These are phyloP conservation scores for Podospora pseudoanserina DNA, from an alignment of 495 filamentous ascomycete species.

Conservation along the genomic window DNA sequence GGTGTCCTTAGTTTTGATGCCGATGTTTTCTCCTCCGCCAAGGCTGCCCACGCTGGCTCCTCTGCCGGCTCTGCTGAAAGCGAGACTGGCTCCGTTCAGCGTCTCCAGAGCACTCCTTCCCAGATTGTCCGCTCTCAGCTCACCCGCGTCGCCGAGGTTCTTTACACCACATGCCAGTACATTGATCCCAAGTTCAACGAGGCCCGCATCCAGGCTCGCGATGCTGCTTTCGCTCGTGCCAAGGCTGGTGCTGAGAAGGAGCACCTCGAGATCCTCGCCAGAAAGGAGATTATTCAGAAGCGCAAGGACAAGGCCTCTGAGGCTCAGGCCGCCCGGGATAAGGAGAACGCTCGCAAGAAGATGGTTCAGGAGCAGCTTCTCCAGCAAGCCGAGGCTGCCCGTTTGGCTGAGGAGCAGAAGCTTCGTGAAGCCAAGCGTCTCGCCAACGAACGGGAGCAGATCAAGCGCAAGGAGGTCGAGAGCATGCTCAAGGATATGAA, in stretches of 20 bases:
- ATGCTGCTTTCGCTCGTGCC: slow-evolving; percentile 73
- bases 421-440: slow-evolving; percentile 86
- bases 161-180: slow-evolving; percentile 91
- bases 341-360: slow-evolving; percentile 85
- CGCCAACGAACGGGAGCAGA: slow-evolving; percentile 83
- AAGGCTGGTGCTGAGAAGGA: slow-evolving; percentile 85
- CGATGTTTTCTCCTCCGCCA: slow-evolving; percentile 95
- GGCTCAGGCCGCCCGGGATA: slow-evolving; percentile 78
- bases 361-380: slow-evolving; percentile 76
- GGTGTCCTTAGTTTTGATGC: slow-evolving; percentile 95
- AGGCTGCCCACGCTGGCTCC: slow-evolving; percentile 83
- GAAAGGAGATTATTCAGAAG: slow-evolving; percentile 88
- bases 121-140: slow-evolving; percentile 97
- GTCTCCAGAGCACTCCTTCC: slow-evolving; percentile 93
- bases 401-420: slow-evolving; percentile 83
- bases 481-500: slow-evolving; percentile 94
- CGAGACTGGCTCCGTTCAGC: slow-evolving; percentile 82
- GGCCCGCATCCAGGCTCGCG: slow-evolving; percentile 71
- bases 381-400: slow-evolving; percentile 80
- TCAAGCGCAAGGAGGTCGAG: slow-evolving; percentile 89
- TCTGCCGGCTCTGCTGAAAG: slow-evolving; percentile 83
- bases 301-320: slow-evolving; percentile 91
- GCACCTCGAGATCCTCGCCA: slow-evolving; percentile 80
- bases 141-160: slow-evolving; percentile 81
- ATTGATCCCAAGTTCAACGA: slow-evolving; percentile 86